Conservation (phyloP, 371 early-diverging fungal genomes). For the Vairimorpha apis region DNA sequence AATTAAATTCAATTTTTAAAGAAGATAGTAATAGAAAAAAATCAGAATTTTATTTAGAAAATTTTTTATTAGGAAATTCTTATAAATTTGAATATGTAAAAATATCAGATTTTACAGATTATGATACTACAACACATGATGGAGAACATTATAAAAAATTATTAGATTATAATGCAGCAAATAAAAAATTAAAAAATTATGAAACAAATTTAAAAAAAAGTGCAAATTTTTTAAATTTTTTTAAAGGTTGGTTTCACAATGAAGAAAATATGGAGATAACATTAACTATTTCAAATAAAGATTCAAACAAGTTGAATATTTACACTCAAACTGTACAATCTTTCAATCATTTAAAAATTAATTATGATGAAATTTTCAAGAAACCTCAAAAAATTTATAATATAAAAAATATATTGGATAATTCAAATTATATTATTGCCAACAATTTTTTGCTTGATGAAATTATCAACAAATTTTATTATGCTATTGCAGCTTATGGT, state of each 20-base stretch:
- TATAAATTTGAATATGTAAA: neutral
- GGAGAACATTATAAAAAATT: neutral
- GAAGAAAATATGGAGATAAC: neutral
- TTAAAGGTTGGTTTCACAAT: neutral
- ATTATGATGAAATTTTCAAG: neutral
- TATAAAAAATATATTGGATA: neutral
- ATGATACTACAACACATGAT: neutral
- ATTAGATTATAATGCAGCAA: neutral
- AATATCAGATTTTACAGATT: conserved; percentile 2
- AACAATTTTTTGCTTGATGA: neutral
- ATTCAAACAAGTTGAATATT: neutral
- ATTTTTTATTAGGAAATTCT: neutral
- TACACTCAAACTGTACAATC: too few species aligned
- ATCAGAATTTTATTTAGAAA: neutral
- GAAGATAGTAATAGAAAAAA: neutral
- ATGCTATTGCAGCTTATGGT: conserved; percentile 12
- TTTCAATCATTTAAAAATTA: neutral
- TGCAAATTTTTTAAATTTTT: neutral
- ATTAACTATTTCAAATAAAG: neutral
- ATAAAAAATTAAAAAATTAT: neutral
- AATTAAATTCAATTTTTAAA: neutral
- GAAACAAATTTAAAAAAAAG: neutral
- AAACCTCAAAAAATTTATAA: neutral
- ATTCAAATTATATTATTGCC: neutral
- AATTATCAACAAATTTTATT: conserved; percentile 18